These are phyloP conservation scores for Sporothrix luriei DNA, from an alignment of 2,329 filamentous ascomycete species.

Conservation along the genomic window DNA sequence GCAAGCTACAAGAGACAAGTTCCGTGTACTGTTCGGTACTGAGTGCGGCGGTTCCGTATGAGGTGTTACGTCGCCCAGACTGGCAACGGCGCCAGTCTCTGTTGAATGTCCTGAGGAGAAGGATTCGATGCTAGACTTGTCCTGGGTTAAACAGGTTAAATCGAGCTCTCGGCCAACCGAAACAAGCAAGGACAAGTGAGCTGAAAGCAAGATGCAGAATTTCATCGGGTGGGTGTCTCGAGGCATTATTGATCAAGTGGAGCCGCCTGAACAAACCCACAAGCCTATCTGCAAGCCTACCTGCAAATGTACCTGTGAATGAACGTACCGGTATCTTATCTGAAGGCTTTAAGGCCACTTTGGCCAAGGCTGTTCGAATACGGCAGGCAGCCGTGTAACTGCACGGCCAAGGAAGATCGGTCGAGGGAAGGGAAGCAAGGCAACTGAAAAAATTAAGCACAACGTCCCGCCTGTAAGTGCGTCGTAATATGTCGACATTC, in stretches of 20 bases:
- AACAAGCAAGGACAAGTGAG: slow-evolving; percentile 1
- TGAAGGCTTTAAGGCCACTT: neutral
- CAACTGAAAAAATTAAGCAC: neutral
- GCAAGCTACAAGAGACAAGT: neutral
- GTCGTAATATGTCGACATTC: no score
- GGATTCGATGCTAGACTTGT: slow-evolving; percentile 24
- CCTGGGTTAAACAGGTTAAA: slow-evolving; percentile 6
- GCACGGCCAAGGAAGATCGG: neutral
- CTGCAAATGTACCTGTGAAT: neutral
- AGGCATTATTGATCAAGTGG: slow-evolving; percentile 3
- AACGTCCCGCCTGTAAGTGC: neutral
- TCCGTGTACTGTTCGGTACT: neutral
- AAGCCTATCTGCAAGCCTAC: neutral
- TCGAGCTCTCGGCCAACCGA: slow-evolving; percentile 16
- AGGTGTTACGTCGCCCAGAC: neutral
- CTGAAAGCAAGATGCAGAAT: neutral
- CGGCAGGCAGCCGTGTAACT: neutral
- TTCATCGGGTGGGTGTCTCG: neutral
- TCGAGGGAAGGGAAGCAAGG: neutral
- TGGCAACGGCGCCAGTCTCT: neutral
- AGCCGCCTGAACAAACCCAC: neutral
- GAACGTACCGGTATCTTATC: neutral
- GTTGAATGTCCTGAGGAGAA: neutral
- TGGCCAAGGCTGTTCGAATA: slow-evolving; percentile 12
- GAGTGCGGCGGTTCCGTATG: neutral